Conservation (phyloP, 1,139 yeast genomes). For the Scheffersomyces quercinus region DNA sequence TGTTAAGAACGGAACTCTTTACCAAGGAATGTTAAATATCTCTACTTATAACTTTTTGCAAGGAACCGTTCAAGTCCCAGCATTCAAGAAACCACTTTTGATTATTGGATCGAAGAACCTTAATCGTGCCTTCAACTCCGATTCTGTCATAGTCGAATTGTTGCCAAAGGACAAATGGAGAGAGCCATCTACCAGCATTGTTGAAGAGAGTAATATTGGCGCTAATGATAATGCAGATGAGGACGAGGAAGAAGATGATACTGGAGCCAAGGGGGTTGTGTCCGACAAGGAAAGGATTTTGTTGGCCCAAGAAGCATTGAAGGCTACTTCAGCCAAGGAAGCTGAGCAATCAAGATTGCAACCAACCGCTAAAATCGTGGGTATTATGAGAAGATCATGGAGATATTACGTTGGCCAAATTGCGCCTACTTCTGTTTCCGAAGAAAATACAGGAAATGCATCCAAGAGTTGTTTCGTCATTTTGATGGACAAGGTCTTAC, state of each 20-base stretch:
- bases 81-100: constrained; percentile 80
- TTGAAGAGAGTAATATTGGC: constrained; percentile 70
- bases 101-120: constrained; percentile 80
- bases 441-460: constrained; percentile 54
- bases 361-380: constrained; percentile 93
- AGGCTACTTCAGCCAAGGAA: constrained; percentile 43
- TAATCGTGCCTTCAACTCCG: constrained; percentile 91
- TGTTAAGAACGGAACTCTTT: constrained; percentile 78
- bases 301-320: constrained; percentile 77
- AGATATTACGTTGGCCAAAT: constrained; percentile 94
- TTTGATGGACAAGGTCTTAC: constrained; percentile 86
- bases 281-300: constrained; percentile 76
- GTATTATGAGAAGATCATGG: constrained; percentile 90
- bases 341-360: constrained; percentile 47
- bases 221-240: constrained; percentile 64
- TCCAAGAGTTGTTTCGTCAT: constrained; percentile 80
- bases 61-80: constrained; percentile 74
- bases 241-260: constrained; percentile 45
- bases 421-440: constrained; percentile 73
- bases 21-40: constrained; percentile 79
- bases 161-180: constrained; percentile 89
- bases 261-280: constrained; percentile 42
- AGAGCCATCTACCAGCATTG: constrained; percentile 73
- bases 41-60: constrained; percentile 88
- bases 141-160: constrained; percentile 86